Conservation (phyloP, 2,329 filamentous ascomycete genomes). For the Tolypocladium amazonense region DNA sequence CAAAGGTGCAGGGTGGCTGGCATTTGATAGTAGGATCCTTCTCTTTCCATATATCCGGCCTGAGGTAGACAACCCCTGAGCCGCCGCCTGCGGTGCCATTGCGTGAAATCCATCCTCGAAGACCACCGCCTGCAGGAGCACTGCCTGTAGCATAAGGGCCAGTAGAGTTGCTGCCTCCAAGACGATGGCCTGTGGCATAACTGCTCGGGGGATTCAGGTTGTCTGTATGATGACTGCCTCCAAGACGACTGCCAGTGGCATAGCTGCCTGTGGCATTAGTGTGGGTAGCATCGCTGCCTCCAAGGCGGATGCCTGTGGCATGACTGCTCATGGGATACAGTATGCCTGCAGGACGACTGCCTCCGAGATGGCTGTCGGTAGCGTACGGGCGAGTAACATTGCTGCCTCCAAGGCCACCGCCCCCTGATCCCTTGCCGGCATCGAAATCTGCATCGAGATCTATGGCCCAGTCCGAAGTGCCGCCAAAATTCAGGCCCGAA, state of each 20-base stretch:
- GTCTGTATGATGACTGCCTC: too few relatives aligned
- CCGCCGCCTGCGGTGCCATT: neutral
- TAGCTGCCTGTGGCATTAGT: too few relatives aligned
- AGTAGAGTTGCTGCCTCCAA: neutral
- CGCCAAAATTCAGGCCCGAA: neutral
- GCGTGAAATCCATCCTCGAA: neutral
- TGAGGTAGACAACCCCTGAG: neutral
- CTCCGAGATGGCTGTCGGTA: neutral
- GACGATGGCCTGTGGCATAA: too few relatives aligned
- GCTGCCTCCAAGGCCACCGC: neutral
- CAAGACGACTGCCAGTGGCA: too few relatives aligned
- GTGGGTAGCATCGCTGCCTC: too few relatives aligned
- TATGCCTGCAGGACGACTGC: neutral
- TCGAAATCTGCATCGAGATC: neutral
- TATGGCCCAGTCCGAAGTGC: neutral
- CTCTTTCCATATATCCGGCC: neutral
- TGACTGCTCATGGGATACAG: too few relatives aligned
- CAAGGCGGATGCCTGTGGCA: too few relatives aligned
- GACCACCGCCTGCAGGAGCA: neutral
- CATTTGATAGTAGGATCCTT: neutral
- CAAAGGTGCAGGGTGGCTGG: neutral
- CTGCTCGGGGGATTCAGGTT: too few relatives aligned
- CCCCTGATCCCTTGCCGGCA: neutral
- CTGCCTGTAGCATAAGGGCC: neutral
- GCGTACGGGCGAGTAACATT: neutral